Conservation (phyloP, 306 rosid genomes). For the Malus asiatica region DNA sequence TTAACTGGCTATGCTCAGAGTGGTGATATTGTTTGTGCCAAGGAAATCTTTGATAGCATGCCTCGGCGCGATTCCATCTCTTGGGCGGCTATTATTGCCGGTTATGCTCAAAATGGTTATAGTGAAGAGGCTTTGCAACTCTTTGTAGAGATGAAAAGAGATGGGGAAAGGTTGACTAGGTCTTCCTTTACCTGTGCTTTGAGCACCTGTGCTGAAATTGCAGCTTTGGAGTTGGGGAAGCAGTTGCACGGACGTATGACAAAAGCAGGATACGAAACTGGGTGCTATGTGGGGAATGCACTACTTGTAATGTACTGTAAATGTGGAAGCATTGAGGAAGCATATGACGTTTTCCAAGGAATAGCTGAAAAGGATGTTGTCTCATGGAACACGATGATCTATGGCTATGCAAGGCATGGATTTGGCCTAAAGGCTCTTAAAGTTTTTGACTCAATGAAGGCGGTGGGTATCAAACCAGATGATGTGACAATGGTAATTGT, state of each 20-base stretch:
- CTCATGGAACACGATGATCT: conserved; percentile 76
- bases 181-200: conserved; percentile 58
- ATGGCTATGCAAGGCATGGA: conserved; percentile 86
- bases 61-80: conserved; percentile 69
- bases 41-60: conserved; percentile 62
- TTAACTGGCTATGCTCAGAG: conserved; percentile 71
- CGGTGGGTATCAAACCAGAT: conserved; percentile 48
- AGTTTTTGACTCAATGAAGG: conserved; percentile 62
- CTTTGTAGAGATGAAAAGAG: conserved; percentile 57
- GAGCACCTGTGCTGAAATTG: conserved; percentile 79
- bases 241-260: conserved; percentile 62
- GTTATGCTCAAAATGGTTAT: conserved; percentile 70
- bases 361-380: conserved; percentile 69
- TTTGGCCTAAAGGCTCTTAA: conserved; percentile 59
- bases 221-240: conserved; percentile 79
- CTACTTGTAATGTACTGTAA: conserved; percentile 81
- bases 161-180: conserved; percentile 58
- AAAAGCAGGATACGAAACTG: conserved; percentile 63
- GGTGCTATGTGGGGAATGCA: conserved; percentile 78
- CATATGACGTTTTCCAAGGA: conserved; percentile 53
- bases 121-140: conserved; percentile 68
- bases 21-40: conserved; percentile 46
- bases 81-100: conserved; percentile 79
- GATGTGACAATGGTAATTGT: conserved; percentile 61
- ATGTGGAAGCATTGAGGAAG: conserved; percentile 73